phyloP scores from a whole-genome alignment of 2,329 filamentous ascomycete species.

The Chaetomiaceae sp. region DNA sequence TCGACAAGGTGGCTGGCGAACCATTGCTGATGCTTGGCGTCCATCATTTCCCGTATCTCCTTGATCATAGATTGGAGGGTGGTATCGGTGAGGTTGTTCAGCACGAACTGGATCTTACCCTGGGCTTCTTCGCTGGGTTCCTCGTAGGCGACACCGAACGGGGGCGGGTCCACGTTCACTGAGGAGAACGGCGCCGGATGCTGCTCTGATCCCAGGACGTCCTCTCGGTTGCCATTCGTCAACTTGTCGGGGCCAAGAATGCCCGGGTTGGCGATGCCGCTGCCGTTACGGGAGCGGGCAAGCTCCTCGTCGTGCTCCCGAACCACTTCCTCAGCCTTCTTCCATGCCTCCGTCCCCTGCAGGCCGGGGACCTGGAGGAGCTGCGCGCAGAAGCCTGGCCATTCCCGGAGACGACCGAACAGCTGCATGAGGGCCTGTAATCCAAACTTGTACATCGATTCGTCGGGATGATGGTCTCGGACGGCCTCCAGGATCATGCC shows the following conservation, averaged over 20 bases:
- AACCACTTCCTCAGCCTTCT: slow-evolving; percentile 76
- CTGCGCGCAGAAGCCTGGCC: slow-evolving; percentile 90
- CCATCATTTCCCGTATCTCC: slow-evolving; percentile 73
- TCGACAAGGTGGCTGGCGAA: slow-evolving; percentile 94
- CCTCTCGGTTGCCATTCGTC: slow-evolving; percentile 67
- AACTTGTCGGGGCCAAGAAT: slow-evolving; percentile 44
- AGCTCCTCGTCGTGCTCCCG: slow-evolving; percentile 60
- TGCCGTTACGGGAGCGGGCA: slow-evolving; percentile 51
- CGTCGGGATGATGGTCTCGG: slow-evolving; percentile 72
- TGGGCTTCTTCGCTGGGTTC: slow-evolving; percentile 81
- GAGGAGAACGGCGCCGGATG: slow-evolving; percentile 69
- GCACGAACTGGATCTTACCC: slow-evolving; percentile 88
- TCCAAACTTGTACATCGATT: slow-evolving; percentile 97
- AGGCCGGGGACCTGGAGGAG: slow-evolving; percentile 77
- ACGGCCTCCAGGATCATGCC: slow-evolving; percentile 98
- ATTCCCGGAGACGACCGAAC: slow-evolving; percentile 76
- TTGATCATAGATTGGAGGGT: slow-evolving; percentile 80
- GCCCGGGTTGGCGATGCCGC: slow-evolving; percentile 29
- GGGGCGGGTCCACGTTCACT: slow-evolving; percentile 68
- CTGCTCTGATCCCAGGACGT: slow-evolving; percentile 53
- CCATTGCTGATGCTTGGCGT: slow-evolving; percentile 85
- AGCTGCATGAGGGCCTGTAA: slow-evolving; percentile 91
- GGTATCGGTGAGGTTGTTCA: slow-evolving; percentile 92
- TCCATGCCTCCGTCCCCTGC: slow-evolving; percentile 77
- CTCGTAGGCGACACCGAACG: slow-evolving; percentile 61